phyloP scores from a whole-genome alignment of 371 early-diverging fungal species.

The Blakeslea trispora region DNA sequence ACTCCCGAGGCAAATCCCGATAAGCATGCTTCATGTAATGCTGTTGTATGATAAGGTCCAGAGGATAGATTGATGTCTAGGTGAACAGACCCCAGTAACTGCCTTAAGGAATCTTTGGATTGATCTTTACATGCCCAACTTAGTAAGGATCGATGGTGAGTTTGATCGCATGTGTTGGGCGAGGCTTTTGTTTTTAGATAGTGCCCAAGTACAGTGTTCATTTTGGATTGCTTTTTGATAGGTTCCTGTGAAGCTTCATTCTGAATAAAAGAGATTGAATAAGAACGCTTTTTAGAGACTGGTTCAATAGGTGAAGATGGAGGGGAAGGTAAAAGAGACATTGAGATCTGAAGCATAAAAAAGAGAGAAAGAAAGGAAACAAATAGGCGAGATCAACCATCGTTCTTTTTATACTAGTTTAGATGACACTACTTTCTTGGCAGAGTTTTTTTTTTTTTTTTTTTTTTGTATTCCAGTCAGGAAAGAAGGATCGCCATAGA shows the following conservation, averaged over 20 bases:
- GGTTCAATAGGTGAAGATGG: constrained; percentile 32
- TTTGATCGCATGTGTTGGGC: constrained; percentile 27
- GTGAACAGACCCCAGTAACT: constrained; percentile 26
- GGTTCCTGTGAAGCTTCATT: constrained; percentile 13
- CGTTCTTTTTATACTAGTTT: not conserved
- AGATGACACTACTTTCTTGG: not conserved
- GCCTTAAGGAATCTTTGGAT: constrained; percentile 28
- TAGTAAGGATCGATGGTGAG: constrained; percentile 28
- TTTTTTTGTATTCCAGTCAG: not conserved
- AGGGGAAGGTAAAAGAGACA: constrained; percentile 30
- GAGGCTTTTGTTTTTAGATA: constrained; percentile 28
- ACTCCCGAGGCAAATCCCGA: constrained; percentile 36
- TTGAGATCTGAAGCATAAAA: constrained; percentile 4
- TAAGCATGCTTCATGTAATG: constrained; percentile 41
- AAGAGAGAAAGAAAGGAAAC: constrained; percentile 1
- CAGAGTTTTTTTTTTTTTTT: not conserved
- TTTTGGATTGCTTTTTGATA: constrained; percentile 11
- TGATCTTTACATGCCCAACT: constrained; percentile 42
- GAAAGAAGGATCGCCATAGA: not conserved
- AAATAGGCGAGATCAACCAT: not conserved
- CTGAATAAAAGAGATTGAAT: constrained; percentile 19
- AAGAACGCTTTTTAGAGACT: constrained; percentile 32
- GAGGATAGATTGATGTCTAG: constrained; percentile 33
- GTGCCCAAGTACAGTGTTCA: constrained; percentile 19
- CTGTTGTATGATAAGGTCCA: constrained; percentile 37